A percentile compares a stretch with the other conserved stretches of the same genome.
phyloP scores from a whole-genome alignment of 768 basidiomycete species.

The Rhodotorula toruloides region DNA sequence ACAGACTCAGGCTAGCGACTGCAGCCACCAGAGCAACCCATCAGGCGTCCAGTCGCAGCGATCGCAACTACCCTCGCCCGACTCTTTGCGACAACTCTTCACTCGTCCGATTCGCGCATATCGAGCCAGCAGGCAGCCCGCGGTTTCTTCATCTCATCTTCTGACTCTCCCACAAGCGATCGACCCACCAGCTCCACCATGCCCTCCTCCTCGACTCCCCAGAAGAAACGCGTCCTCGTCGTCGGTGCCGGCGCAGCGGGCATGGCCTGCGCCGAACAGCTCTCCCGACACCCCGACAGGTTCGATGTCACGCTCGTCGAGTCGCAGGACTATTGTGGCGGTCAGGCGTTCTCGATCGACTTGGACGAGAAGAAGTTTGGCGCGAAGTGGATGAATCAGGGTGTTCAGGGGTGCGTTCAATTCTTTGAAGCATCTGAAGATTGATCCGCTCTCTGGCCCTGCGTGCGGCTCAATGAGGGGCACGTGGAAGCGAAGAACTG shows the following conservation, averaged over 20 bases:
- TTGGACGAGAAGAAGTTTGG: slow-evolving; percentile 48
- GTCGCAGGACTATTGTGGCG: slow-evolving; percentile 49
- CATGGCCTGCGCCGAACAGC: slow-evolving; percentile 49
- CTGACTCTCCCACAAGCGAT: background rate
- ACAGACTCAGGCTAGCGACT: too few species aligned
- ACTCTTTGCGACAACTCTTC: too few species aligned
- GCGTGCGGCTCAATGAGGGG: too few species aligned
- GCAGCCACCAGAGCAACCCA: too few species aligned
- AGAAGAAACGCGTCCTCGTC: slow-evolving; percentile 47
- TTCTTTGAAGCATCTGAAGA: background rate
- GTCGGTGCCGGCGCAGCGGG: slow-evolving; percentile 51
- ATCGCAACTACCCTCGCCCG: too few species aligned
- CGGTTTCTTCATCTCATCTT: too few species aligned
- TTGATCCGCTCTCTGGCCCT: too few species aligned
- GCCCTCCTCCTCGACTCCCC: background rate
- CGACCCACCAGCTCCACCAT: background rate
- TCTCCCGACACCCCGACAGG: slow-evolving; percentile 48
- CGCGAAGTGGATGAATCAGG: slow-evolving; percentile 50
- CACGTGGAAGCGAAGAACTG: too few species aligned
- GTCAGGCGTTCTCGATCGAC: slow-evolving; percentile 50
- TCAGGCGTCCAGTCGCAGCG: too few species aligned
- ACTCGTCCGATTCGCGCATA: too few species aligned
- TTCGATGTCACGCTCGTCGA: slow-evolving; percentile 46
- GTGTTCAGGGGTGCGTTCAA: slow-evolving; percentile 46
- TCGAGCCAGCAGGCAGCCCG: too few species aligned